These are phyloP conservation scores for Phyllosticta citriasiana DNA, from an alignment of 2,329 filamentous ascomycete genomes.

Conservation along the genomic window DNA sequence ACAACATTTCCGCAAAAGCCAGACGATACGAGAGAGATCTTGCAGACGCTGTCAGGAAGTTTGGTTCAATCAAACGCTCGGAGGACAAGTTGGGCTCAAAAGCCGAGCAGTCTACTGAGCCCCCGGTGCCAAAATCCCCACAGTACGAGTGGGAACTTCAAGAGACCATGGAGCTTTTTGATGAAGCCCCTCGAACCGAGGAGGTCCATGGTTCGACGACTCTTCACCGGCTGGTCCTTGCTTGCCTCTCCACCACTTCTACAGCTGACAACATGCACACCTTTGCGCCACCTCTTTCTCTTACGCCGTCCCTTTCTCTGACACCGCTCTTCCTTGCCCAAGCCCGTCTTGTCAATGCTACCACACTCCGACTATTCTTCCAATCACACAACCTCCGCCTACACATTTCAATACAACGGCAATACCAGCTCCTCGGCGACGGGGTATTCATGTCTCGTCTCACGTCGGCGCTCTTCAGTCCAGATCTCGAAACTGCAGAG, in stretches of 20 bases:
- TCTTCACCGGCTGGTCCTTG: conserved; percentile 9
- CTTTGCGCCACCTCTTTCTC: conserved; percentile 45
- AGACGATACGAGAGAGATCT: conserved; percentile 39
- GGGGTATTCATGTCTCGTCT: conserved; percentile 73
- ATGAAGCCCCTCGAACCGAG: not conserved
- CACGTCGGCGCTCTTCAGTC: conserved; percentile 74
- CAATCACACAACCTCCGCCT: conserved; percentile 57
- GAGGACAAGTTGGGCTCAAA: not conserved
- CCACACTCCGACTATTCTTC: conserved; percentile 70
- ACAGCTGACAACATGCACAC: conserved; percentile 2
- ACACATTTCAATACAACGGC: conserved; percentile 65
- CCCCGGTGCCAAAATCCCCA: conserved; percentile 10
- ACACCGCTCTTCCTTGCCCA: conserved; percentile 64
- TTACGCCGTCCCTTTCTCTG: conserved; percentile 60
- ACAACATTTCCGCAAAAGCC: conserved; percentile 52
- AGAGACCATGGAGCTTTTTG: conserved; percentile 4
- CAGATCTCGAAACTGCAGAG: conserved; percentile 71
- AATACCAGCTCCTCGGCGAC: conserved; percentile 77
- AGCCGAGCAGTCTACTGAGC: not conserved
- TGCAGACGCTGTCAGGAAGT: conserved; percentile 21
- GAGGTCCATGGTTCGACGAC: not conserved
- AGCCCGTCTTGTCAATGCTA: conserved; percentile 64
- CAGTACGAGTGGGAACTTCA: not conserved
- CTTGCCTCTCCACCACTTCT: not conserved
- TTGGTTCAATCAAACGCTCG: conserved; percentile 16